A percentile compares a stretch with the other conserved stretches of the same genome.
These are phyloP conservation scores for Pyracantha coccinea DNA, from an alignment of 331 rosid genomes.

Conservation along the genomic window DNA sequence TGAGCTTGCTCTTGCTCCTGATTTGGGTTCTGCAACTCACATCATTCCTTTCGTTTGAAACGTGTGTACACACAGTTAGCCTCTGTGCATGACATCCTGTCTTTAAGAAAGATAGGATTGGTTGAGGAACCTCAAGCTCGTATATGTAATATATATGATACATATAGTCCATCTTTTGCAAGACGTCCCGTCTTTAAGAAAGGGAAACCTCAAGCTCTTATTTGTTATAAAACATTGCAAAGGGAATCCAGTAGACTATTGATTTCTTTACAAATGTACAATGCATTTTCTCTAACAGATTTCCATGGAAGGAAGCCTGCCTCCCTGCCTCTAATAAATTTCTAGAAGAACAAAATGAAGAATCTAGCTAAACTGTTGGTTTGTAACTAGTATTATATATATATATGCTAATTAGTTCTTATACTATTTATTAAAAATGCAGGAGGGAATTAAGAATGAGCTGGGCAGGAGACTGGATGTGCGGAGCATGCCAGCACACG, in stretches of 20 bases:
- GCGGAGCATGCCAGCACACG: slow-evolving; percentile 83
- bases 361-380: not conserved
- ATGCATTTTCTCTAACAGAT: not conserved
- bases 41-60: slow-evolving; percentile 1
- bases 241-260: not conserved
- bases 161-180: not conserved
- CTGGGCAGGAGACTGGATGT: slow-evolving; percentile 98
- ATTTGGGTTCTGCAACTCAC: slow-evolving; percentile 10
- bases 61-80: not conserved
- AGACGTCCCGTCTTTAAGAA: not conserved
- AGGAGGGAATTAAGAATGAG: slow-evolving; percentile 37
- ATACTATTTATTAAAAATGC: not conserved
- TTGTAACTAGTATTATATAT: not conserved
- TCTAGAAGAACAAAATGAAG: not conserved
- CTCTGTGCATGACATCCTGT: not conserved
- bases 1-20: slow-evolving; percentile 10
- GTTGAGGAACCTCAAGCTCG: too few species aligned
- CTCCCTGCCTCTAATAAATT: not conserved
- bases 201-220: not conserved
- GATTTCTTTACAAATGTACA: not conserved
- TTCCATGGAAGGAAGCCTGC: not conserved
- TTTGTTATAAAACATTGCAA: not conserved
- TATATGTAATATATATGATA: too few species aligned
- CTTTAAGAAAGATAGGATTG: not conserved
- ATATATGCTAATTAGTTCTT: not conserved